These are phyloP conservation scores for Aspergillus oerlinghausenensis DNA, from an alignment of 2,329 filamentous ascomycete species.

Conservation along the genomic window DNA sequence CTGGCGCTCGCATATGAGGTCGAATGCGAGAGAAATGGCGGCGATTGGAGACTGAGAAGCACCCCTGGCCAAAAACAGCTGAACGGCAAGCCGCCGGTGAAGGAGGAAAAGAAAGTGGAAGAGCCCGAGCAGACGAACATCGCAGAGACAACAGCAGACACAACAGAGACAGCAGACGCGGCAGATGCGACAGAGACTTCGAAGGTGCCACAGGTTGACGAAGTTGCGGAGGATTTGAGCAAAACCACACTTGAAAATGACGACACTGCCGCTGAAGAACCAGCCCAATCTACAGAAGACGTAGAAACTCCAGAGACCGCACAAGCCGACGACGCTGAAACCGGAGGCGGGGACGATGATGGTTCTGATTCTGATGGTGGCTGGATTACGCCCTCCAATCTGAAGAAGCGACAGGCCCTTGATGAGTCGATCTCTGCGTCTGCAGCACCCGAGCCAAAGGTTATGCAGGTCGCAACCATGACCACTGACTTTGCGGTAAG, in stretches of 20 bases:
- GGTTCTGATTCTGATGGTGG: slow-evolving; percentile 51
- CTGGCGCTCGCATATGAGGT: slow-evolving; percentile 88
- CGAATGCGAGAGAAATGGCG: slow-evolving; percentile 87
- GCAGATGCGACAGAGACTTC: slow-evolving; percentile 12
- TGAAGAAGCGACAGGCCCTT: slow-evolving; percentile 75
- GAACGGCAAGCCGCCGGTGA: slow-evolving; percentile 62
- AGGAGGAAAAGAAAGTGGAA: slow-evolving; percentile 33
- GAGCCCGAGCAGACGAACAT: slow-evolving; percentile 25
- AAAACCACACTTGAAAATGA: slow-evolving; percentile 24
- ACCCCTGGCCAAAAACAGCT: slow-evolving; percentile 73
- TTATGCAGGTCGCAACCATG: slow-evolving; percentile 82
- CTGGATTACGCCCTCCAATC: slow-evolving; percentile 93
- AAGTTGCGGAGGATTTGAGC: slow-evolving; percentile 26
- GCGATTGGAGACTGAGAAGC: slow-evolving; percentile 77
- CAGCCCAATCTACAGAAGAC: slow-evolving; percentile 10
- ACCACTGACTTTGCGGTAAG: slow-evolving; percentile 92
- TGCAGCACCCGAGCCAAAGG: slow-evolving; percentile 52
- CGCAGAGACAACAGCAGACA: slow-evolving; percentile 15
- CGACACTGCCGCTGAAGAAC: slow-evolving; percentile 21
- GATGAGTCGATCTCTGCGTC: slow-evolving; percentile 52
- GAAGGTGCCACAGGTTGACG: slow-evolving; percentile 21
- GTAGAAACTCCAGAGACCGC: slow-evolving; percentile 17
- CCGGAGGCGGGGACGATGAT: slow-evolving; percentile 27
- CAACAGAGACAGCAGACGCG: slow-evolving; percentile 9
- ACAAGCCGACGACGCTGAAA: slow-evolving; percentile 17